Percentiles rank a stretch among this genome's conserved stretches.
phyloP scores from a whole-genome alignment of 768 basidiomycete genomes.

The Rhodotorula graminis region DNA sequence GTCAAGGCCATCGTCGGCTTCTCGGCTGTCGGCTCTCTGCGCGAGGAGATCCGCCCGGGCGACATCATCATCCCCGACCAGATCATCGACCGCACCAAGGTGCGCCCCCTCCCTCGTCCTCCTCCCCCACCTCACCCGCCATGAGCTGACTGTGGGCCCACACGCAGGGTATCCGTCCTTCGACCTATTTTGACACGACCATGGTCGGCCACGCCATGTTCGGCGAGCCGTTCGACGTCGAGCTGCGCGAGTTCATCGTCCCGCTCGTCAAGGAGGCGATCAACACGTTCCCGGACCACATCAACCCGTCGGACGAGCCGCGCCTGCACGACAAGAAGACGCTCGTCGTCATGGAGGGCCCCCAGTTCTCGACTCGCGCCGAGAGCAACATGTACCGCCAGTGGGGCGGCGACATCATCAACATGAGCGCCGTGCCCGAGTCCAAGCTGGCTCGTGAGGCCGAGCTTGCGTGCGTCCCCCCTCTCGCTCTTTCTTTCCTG shows the following conservation, averaged over 20 bases:
- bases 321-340: slow-evolving; percentile 71
- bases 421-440: slow-evolving; percentile 96
- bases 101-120: slow-evolving; percentile 2
- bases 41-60: slow-evolving; percentile 87
- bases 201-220: slow-evolving; percentile 91
- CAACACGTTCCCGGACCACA: slow-evolving; percentile 52
- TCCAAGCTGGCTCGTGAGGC: slow-evolving; percentile 95
- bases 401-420: slow-evolving; percentile 90
- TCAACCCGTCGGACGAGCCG: slow-evolving; percentile 37
- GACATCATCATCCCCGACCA: slow-evolving; percentile 82
- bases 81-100: slow-evolving; percentile 92
- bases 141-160: background rate
- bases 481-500: no score
- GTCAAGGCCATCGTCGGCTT: slow-evolving; percentile 86
- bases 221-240: slow-evolving; percentile 56
- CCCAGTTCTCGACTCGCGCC: slow-evolving; percentile 89
- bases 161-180: slow-evolving; percentile 64
- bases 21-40: slow-evolving; percentile 87
- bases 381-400: slow-evolving; percentile 89
- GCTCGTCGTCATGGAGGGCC: slow-evolving; percentile 94
- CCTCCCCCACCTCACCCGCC: background rate
- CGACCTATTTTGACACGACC: slow-evolving; percentile 72
- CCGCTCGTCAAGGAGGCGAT: slow-evolving; percentile 62
- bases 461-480: slow-evolving; percentile 67
- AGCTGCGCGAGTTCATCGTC: slow-evolving; percentile 64